Base-by-base conservation (phyloP, 208 protist species). In the Angomonas deanei region DNA sequence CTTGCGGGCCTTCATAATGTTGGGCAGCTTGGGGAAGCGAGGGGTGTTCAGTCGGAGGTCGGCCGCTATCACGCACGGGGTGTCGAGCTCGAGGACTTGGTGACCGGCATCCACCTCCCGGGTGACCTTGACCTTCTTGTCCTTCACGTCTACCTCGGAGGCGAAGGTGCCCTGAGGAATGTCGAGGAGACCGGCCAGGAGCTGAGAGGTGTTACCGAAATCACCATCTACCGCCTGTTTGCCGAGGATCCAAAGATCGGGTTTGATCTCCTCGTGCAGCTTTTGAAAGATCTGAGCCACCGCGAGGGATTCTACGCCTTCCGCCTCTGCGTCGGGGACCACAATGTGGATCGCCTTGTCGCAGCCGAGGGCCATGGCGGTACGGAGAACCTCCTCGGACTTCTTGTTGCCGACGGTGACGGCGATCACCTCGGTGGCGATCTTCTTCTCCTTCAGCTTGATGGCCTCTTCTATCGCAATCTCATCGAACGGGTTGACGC, bases 1-100 rank as follows among this genome's bases (percentile, higher is more conserved):
- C 78, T 98, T 98, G 70, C 97, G 93, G 17, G 97, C 97, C 83
- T 98, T 97, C 96, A 99, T 99, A 72, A 99, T 98, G 70, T 97
- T 97, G n/a, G 92, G 96, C 50, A 99, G 81, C 69, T 94, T 98
- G 15, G 94, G 91, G 70, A 97, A 98, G 47, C 94, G 80, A 6
- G 95, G 96, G 38, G 97, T 97, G 78, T 99, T 99, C 57, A 99
- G 86, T 39, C 89, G 87, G 48, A 92, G 82, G 68, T 98, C 96
- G 26, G 82, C 81, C 8, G 86, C 82, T 31, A 97, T 54, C 15
- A 98, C 90, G 64, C 82, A 88, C 4, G 93, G 93, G 32, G 86
- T 82, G 17, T 84, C 76, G 34, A 97, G 59, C 48, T 85, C 76
- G 2, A 98, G 65, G 6, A 93, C 87, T 80, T 98, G 88, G 36